Conservation (phyloP, 805 yeast species). For the Lachancea dasiensis region DNA sequence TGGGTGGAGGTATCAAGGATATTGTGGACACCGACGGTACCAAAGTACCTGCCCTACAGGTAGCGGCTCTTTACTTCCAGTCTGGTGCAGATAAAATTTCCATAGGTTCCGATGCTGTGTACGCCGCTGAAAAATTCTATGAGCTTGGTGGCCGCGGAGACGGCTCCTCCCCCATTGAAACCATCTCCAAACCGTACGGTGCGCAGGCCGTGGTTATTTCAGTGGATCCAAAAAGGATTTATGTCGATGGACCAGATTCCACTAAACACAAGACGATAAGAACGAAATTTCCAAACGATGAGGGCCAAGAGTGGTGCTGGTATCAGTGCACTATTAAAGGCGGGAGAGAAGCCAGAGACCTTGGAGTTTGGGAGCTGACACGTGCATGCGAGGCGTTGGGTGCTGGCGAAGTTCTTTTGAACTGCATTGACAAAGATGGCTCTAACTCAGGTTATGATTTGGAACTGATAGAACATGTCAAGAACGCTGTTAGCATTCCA, state of each 20-base stretch:
- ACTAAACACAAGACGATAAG: constrained; percentile 59
- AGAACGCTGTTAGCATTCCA: constrained; percentile 73
- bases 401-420: constrained; percentile 90
- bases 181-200: constrained; percentile 88
- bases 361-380: constrained; percentile 89
- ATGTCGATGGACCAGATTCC: constrained; percentile 51
- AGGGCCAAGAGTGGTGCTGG: constrained; percentile 85
- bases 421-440: constrained; percentile 97
- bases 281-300: constrained; percentile 69
- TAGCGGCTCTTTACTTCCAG: constrained; percentile 85
- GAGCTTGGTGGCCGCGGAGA: constrained; percentile 48
- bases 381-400: constrained; percentile 88
- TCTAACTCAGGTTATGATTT: constrained; percentile 90
- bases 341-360: constrained; percentile 83
- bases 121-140: constrained; percentile 80
- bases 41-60: constrained; percentile 74
- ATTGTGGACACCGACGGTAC: constrained; percentile 81
- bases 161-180: constrained; percentile 87
- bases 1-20: constrained; percentile 97
- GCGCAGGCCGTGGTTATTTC: constrained; percentile 97
- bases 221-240: constrained; percentile 92
- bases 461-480: constrained; percentile 75
- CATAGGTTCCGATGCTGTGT: constrained; percentile 96
- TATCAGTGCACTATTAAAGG: constrained; percentile 96
- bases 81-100: constrained; percentile 98